Conservation (phyloP, 2,329 filamentous ascomycete genomes). For the Scortechinia acanthostroma region DNA sequence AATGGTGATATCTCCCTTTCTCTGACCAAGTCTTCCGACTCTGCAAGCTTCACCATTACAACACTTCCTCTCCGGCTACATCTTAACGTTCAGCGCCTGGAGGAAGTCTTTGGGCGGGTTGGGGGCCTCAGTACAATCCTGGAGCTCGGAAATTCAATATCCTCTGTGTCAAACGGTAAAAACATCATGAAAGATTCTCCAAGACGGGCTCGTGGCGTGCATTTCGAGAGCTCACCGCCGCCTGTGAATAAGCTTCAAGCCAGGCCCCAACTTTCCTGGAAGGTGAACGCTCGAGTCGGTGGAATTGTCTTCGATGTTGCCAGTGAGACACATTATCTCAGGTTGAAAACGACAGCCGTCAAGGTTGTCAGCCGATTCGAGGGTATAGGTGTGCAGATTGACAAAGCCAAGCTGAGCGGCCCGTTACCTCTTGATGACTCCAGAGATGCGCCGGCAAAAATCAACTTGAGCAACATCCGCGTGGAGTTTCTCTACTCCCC, state of each 20-base stretch:
- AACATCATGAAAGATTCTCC: constrained; percentile 15
- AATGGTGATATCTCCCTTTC: constrained; percentile 27
- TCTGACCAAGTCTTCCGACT: constrained; percentile 16
- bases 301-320: constrained; percentile 72
- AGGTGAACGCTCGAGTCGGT: constrained; percentile 71
- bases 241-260: constrained; percentile 13
- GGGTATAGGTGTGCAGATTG: constrained; percentile 66
- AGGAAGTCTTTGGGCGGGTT: constrained; percentile 48
- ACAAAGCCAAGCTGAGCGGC: constrained; percentile 68
- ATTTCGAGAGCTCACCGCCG: constrained; percentile 40
- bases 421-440: constrained; percentile 49
- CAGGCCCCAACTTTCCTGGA: constrained; percentile 37
- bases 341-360: constrained; percentile 71
- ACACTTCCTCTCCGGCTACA: constrained; percentile 44
- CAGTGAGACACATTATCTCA: constrained; percentile 69
- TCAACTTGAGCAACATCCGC: constrained; percentile 59
- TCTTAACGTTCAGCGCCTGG: constrained; percentile 45
- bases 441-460: constrained; percentile 50
- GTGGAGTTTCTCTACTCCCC: constrained; percentile 70
- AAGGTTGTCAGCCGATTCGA: constrained; percentile 73
- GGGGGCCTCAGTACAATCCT: constrained; percentile 56
- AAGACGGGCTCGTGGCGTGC: constrained; percentile 16
- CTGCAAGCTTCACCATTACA: constrained; percentile 32
- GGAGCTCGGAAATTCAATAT: constrained; percentile 52
- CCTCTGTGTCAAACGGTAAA: constrained; percentile 38